Conservation (phyloP, 1,139 yeast genomes). For the Kodamaea fungicola region DNA sequence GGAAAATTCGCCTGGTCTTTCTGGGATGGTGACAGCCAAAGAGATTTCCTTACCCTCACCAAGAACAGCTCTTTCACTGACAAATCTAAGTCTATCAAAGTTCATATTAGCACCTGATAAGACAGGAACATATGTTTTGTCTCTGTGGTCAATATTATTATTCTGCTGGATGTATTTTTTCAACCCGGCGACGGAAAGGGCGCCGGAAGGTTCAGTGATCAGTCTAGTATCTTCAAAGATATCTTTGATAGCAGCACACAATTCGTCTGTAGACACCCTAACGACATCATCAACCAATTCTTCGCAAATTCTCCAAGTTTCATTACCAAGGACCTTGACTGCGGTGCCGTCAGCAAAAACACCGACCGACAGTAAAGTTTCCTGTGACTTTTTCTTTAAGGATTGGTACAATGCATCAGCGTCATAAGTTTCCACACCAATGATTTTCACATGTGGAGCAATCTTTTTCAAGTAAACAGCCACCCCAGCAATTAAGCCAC, state of each 20-base stretch:
- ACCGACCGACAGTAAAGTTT: constrained; percentile 71
- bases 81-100: constrained; percentile 92
- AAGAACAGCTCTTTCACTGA: constrained; percentile 94
- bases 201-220: constrained; percentile 96
- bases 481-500: constrained; percentile 90
- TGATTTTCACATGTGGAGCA: constrained; percentile 95
- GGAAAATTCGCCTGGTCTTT: constrained; percentile 84
- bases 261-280: constrained; percentile 86
- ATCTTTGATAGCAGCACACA: constrained; percentile 96
- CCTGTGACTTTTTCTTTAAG: constrained; percentile 52
- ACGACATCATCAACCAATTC: constrained; percentile 86
- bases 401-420: constrained; percentile 88
- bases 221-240: constrained; percentile 93
- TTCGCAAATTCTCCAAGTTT: constrained; percentile 78
- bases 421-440: constrained; percentile 94
- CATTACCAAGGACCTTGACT: constrained; percentile 84
- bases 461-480: constrained; percentile 86
- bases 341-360: constrained; percentile 99
- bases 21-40: constrained; percentile 85
- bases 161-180: constrained; percentile 70
- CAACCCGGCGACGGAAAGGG: constrained; percentile 91
- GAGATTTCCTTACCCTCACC: constrained; percentile 98
- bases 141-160: constrained; percentile 68
- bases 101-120: constrained; percentile 98
- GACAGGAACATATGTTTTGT: constrained; percentile 75